Base-by-base conservation (phyloP, 805 yeast genomes). In the Ogataea minuta region DNA sequence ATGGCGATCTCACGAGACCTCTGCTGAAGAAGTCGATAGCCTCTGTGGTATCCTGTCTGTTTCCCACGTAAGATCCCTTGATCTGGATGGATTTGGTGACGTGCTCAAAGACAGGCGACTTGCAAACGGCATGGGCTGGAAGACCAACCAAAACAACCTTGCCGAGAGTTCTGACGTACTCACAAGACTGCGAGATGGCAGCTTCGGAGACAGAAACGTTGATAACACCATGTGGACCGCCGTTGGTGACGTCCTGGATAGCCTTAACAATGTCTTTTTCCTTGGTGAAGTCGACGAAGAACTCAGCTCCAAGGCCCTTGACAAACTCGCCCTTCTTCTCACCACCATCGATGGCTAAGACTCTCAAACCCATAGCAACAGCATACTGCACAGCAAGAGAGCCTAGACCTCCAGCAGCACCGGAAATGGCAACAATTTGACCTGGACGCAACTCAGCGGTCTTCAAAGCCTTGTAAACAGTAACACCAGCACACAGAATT, bases 401-500 rank as follows among this genome's bases (percentile, higher is more conserved):
- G 57, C 90, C 91, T 63, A 83, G 73, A 58, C 91, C 90, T 62
- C 90, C 90, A 63, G 79, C 85, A 46, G 88, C 89, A 68, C 91
- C 90, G 41, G 87, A 77, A 44, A 83, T 69, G 45, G 79, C 77
- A 50, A 81, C 84, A 81, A 83, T 82, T 63, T 83, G 78, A 57
- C 91, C 89, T 15, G 89, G 56, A 38, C 88, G 36, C 27, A 81
- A 68, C 48, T 74, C 75, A 44, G 93, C 85, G 30, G 85, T 82
- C 75, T 85, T 85, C 62, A 86, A 71, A 34, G 93, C 95, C 74
- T 85, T 85, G 80, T 86, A 86, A 40, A 84, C 93, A 32, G 95
- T 86, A 63, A 86, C 79, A 66, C 95, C 95, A 31, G 95, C 95
- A 70, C 95, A 86, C 60, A 86, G 74, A 58, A 86, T 78, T 52